Evolutionary conservation across 345 rosid genomes (phyloP).

Genomic region (Hevea brasiliensis): DNA sequence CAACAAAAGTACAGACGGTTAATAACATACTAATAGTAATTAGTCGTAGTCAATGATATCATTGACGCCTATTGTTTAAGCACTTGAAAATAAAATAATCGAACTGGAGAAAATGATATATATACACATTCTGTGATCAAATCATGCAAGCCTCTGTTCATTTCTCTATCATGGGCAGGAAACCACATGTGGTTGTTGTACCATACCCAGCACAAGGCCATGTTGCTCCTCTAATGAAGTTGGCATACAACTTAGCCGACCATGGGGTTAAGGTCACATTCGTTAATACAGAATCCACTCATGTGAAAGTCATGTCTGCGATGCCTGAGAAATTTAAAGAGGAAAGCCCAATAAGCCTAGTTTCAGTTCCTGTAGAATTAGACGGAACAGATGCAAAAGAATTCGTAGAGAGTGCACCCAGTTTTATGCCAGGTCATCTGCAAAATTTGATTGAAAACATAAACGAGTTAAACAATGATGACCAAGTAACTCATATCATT

Average conservation of each 20-base stretch:
- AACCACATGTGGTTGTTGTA: conserved; percentile 25
- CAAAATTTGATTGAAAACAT: not conserved
- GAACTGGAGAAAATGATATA: not conserved
- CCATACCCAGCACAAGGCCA: conserved; percentile 34
- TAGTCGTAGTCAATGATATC: not conserved
- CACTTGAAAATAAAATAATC: not conserved
- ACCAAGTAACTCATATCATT: not conserved
- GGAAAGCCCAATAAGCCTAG: not conserved
- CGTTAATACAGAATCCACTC: conserved; percentile 25
- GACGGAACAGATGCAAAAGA: not conserved
- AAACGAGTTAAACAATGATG: not conserved
- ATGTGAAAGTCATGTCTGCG: conserved; percentile 9
- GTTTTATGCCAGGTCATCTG: not conserved
- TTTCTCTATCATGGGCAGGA: conserved; percentile 13
- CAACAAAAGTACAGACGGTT: not conserved
- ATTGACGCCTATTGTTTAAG: not conserved
- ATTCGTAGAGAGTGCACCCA: not conserved
- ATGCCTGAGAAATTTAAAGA: not conserved
- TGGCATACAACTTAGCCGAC: conserved; percentile 33
- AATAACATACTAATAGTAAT: too few relatives aligned
- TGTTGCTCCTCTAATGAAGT: conserved; percentile 30
- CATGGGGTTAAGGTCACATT: conserved; percentile 41
- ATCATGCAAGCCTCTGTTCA: not conserved
- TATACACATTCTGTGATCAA: too few relatives aligned
- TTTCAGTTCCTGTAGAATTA: not conserved